These are phyloP conservation scores for Erythrophleum ivorense DNA, from an alignment of 331 rosid genomes.

Conservation along the genomic window DNA sequence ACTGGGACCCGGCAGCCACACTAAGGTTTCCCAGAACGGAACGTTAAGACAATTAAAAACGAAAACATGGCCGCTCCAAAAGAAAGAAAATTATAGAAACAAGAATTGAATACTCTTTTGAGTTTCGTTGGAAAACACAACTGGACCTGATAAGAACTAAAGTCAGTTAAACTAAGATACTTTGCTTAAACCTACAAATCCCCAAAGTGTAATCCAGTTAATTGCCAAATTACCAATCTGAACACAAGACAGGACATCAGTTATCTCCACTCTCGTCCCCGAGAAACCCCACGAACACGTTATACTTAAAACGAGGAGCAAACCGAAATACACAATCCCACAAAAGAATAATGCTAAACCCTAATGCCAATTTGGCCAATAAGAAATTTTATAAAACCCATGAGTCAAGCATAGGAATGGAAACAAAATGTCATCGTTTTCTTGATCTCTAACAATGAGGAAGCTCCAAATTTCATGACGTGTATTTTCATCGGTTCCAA, in stretches of 20 bases:
- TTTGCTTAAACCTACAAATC: slow-evolving; percentile 1
- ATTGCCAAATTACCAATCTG: slow-evolving; percentile 25
- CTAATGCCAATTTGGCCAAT: slow-evolving; percentile 29
- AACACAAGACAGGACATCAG: not conserved
- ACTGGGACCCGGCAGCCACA: not conserved
- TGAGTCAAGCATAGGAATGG: not conserved
- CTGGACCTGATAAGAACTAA: not conserved
- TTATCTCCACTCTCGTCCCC: not conserved
- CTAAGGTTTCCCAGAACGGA: not conserved
- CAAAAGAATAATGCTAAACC: slow-evolving; percentile 26
- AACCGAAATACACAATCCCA: not conserved
- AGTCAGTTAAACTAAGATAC: not conserved
- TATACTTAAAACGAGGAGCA: slow-evolving; percentile 5
- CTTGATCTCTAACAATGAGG: not conserved
- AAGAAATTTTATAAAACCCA: slow-evolving; percentile 8
- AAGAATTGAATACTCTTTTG: not conserved
- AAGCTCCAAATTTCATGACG: not conserved
- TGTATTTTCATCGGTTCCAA: not conserved
- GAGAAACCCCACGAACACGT: not conserved
- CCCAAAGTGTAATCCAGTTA: not conserved
- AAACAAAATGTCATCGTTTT: not conserved
- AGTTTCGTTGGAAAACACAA: slow-evolving; percentile 1
- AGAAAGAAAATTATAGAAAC: not conserved
- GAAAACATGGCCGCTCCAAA: not conserved
- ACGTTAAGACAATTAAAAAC: slow-evolving; percentile 1